phyloP scores from a whole-genome alignment of 1,284 basidiomycete species.

The Ustilago curta region DNA sequence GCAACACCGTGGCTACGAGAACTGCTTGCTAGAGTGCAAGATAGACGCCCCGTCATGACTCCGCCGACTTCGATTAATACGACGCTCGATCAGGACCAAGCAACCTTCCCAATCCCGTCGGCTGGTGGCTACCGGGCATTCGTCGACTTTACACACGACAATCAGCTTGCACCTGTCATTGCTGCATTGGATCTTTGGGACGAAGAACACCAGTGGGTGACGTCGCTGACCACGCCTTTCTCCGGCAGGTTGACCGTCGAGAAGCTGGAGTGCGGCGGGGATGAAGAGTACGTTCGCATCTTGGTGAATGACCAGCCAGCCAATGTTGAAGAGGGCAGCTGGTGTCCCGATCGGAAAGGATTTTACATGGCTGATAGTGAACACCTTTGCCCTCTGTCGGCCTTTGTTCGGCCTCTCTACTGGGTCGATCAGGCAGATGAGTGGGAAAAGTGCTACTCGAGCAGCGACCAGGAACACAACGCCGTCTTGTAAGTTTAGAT shows the following conservation, averaged over 20 bases:
- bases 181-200: slow-evolving; percentile 28
- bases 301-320: slow-evolving; percentile 39
- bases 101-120: slow-evolving; percentile 28
- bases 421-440: slow-evolving; percentile 40
- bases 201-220: slow-evolving; percentile 23
- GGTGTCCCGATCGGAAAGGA: slow-evolving; percentile 13
- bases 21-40: slow-evolving; percentile 25
- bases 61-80: slow-evolving; percentile 52
- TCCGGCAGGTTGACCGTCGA: slow-evolving; percentile 39
- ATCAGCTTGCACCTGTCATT: slow-evolving; percentile 50
- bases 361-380: not conserved
- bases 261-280: slow-evolving; percentile 22
- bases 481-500: not conserved
- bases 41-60: slow-evolving; percentile 25
- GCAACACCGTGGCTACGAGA: slow-evolving; percentile 48
- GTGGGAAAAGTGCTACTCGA: slow-evolving; percentile 46
- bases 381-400: slow-evolving; percentile 26
- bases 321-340: slow-evolving; percentile 1
- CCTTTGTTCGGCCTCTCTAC: slow-evolving; percentile 20
- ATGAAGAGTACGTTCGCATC: slow-evolving; percentile 28
- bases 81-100: slow-evolving; percentile 23
- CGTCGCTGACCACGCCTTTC: slow-evolving; percentile 43
- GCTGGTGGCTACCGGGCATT: slow-evolving; percentile 24
- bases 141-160: slow-evolving; percentile 50
- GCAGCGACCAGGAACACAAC: not conserved